A percentile compares a stretch with the other conserved stretches of the same genome.
Evolutionary conservation across 352 stramenopile genomes (phyloP).

Genomic region (Pelagophyceae sp.): DNA sequence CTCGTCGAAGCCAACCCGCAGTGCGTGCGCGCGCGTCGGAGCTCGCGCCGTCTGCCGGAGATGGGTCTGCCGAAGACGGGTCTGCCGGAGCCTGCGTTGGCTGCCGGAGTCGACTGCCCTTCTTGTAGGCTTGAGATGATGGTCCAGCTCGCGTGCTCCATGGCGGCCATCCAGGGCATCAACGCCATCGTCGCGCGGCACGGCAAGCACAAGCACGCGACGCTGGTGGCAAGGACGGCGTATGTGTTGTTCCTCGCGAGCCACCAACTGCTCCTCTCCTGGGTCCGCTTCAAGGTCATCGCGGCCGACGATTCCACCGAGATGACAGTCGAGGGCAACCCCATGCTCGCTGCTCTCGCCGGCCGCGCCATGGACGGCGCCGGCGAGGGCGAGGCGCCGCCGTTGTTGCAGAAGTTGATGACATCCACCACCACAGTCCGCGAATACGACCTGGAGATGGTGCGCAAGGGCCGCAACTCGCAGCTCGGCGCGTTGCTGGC

Average conservation of each 20-base stretch:
- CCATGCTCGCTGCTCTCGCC: constrained; percentile 6
- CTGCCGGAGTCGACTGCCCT: not conserved
- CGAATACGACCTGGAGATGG: constrained; percentile 19
- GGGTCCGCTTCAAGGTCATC: not conserved
- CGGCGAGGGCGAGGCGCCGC: not conserved
- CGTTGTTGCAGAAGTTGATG: not conserved
- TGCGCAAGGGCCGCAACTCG: not conserved
- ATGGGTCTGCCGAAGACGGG: not conserved
- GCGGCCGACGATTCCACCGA: not conserved
- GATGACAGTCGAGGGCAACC: not conserved
- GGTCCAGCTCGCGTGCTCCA: not conserved
- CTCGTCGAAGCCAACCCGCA: not conserved
- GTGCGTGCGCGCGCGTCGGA: not conserved
- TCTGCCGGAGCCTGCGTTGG: no score
- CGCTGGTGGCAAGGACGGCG: not conserved
- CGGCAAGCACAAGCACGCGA: not conserved
- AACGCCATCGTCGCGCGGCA: not conserved
- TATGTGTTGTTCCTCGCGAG: constrained; percentile 6
- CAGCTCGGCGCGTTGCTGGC: constrained; percentile 2
- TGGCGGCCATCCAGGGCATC: not conserved
- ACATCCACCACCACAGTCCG: not conserved
- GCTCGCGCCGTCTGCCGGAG: not conserved
- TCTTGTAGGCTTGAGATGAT: not conserved
- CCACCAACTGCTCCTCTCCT: not conserved
- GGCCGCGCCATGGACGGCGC: not conserved